Percentiles rank a stretch among this genome's conserved stretches.
Evolutionary conservation across 805 yeast genomes (phyloP).

Genomic region (Yarrowia sp.): DNA sequence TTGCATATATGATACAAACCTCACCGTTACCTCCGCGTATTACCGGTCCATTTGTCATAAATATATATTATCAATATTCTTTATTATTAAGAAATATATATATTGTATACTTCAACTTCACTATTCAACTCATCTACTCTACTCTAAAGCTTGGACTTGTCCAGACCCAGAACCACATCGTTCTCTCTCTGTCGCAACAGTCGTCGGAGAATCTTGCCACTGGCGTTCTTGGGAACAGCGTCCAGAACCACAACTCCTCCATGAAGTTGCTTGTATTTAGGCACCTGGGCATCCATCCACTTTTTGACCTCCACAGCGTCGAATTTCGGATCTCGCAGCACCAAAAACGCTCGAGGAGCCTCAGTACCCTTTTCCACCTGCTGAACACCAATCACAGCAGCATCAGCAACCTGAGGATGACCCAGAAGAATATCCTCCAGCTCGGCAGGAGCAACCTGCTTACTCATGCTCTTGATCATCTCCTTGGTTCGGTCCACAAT

Average conservation of each 20-base stretch:
- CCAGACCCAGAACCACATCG: constrained; percentile 29
- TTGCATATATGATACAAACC: too few relatives aligned
- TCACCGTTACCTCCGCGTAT: too few relatives aligned
- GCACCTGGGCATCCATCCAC: constrained; percentile 41
- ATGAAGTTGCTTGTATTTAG: constrained; percentile 41
- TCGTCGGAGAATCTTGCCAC: constrained; percentile 94
- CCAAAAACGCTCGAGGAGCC: constrained; percentile 41
- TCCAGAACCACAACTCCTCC: constrained; percentile 61
- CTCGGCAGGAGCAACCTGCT: constrained; percentile 92
- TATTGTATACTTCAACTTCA: too few relatives aligned
- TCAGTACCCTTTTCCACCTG: constrained; percentile 75
- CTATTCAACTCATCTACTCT: not conserved
- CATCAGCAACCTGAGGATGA: constrained; percentile 74
- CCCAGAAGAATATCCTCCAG: constrained; percentile 79
- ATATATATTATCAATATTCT: too few relatives aligned
- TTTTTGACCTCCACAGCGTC: constrained; percentile 32
- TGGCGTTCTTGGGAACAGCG: constrained; percentile 88
- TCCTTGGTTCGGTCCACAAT: constrained; percentile 44
- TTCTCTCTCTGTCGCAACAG: constrained; percentile 58
- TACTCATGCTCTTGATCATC: constrained; percentile 45
- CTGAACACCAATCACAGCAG: constrained; percentile 78
- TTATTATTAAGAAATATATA: too few relatives aligned
- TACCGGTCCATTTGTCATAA: too few relatives aligned
- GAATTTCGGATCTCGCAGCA: constrained; percentile 24
- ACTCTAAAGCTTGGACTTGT: constrained; percentile 5